A percentile compares a stretch with the other conserved stretches of the same genome.
Conservation (phyloP, 306 rosid genomes). For the barrel medic (Medicago truncatula) region DNA sequence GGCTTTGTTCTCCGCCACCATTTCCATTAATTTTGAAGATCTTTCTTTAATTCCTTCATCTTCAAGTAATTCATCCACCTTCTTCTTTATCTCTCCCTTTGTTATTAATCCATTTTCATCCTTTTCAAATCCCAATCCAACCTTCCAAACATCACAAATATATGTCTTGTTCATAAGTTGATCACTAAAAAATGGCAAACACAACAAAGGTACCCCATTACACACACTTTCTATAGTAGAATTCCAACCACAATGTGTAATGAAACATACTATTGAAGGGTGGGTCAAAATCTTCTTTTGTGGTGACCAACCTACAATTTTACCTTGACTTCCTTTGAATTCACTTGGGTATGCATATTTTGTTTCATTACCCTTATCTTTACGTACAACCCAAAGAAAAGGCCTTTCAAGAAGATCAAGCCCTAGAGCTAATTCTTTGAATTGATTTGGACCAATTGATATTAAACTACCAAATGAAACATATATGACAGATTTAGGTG, state of each 20-base stretch:
- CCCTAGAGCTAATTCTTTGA: conserved; percentile 48
- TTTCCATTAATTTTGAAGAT: conserved; percentile 40
- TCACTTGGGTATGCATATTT: conserved; percentile 39
- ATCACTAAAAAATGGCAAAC: conserved; percentile 66
- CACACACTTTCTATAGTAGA: conserved; percentile 60
- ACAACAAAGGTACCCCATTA: conserved; percentile 57
- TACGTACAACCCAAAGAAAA: conserved; percentile 48
- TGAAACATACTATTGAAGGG: conserved; percentile 50
- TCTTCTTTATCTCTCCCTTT: conserved; percentile 51
- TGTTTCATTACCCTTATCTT: background rate
- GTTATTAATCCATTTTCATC: conserved; percentile 49
- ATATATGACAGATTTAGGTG: conserved; percentile 49
- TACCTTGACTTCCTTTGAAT: conserved; percentile 45
- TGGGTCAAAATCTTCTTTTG: conserved; percentile 51
- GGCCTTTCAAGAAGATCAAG: conserved; percentile 47
- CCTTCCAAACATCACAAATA: conserved; percentile 66
- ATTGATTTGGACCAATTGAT: conserved; percentile 35
- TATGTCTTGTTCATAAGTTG: conserved; percentile 52
- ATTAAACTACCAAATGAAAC: conserved; percentile 50
- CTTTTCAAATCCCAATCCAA: conserved; percentile 51
- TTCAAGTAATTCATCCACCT: conserved; percentile 49
- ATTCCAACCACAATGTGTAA: conserved; percentile 71
- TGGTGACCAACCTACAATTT: conserved; percentile 59
- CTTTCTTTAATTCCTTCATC: conserved; percentile 46
- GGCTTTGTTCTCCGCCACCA: conserved; percentile 16